Evolutionary conservation across 331 rosid genomes (phyloP).

Genomic region (Rosa hybrid): DNA sequence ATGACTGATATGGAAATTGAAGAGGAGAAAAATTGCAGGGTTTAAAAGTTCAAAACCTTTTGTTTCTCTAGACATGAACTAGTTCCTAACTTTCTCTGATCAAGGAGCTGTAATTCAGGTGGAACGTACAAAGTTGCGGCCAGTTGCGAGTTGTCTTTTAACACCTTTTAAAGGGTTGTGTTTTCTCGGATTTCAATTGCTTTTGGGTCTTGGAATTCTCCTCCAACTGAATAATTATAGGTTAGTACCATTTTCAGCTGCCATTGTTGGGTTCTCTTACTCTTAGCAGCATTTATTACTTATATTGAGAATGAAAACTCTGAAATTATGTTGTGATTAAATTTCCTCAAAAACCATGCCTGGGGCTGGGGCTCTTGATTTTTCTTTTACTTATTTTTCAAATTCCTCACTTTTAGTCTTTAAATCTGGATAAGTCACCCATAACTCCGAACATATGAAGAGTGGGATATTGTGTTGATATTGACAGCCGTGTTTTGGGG

Average conservation of each 20-base stretch:
- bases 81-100: neutral
- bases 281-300: neutral
- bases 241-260: constrained; percentile 43
- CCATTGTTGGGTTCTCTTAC: neutral
- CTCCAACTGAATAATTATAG: constrained; percentile 81
- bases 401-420: neutral
- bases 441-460: constrained; percentile 8
- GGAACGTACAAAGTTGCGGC: constrained; percentile 85
- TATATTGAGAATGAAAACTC: neutral
- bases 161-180: constrained; percentile 84
- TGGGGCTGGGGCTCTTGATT: neutral
- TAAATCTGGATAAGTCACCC: neutral
- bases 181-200: constrained; percentile 87
- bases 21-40: neutral
- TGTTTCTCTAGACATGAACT: neutral
- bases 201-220: constrained; percentile 83
- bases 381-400: neutral
- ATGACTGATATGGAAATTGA: neutral
- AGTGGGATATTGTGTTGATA: constrained; percentile 12
- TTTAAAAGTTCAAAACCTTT: neutral
- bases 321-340: neutral
- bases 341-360: neutral
- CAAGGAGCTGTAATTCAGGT: constrained; percentile 54
- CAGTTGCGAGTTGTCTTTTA: constrained; percentile 84
- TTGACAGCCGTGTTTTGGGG: constrained; percentile 73